A percentile compares a stretch with the other conserved stretches of the same genome.
phyloP scores from a whole-genome alignment of 2,329 filamentous ascomycete genomes.

The Cadophora sp. region DNA sequence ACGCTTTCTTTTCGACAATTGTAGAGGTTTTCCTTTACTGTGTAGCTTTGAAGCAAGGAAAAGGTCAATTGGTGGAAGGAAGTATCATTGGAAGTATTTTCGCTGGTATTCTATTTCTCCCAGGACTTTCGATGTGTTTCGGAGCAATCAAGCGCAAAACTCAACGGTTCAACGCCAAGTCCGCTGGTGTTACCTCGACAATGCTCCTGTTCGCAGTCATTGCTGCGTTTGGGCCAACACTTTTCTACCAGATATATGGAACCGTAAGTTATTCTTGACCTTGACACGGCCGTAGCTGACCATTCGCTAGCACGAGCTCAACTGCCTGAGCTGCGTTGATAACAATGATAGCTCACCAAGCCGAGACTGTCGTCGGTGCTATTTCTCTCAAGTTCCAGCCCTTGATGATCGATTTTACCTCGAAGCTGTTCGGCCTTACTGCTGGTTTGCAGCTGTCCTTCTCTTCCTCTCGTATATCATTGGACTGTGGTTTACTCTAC shows the following conservation, averaged over 20 bases:
- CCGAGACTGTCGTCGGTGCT: constrained; percentile 89
- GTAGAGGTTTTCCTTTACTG: constrained; percentile 99
- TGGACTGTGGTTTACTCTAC: constrained; percentile 91
- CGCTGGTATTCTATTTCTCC: constrained; percentile 92
- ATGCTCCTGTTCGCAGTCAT: constrained; percentile 98
- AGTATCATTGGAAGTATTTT: constrained; percentile 99
- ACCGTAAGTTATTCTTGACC: constrained; percentile 61
- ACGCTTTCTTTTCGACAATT: constrained; percentile 96
- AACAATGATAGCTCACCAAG: constrained; percentile 47
- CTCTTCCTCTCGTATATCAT: constrained; percentile 94
- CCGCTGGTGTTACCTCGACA: constrained; percentile 94
- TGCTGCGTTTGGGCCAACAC: constrained; percentile 90
- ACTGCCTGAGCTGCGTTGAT: constrained; percentile 73
- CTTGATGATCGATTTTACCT: constrained; percentile 88
- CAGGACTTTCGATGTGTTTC: constrained; percentile 97
- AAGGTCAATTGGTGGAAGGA: constrained; percentile 90
- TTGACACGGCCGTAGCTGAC: constrained; percentile 44
- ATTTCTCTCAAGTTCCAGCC: constrained; percentile 87
- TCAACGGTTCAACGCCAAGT: constrained; percentile 96
- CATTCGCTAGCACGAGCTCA: constrained; percentile 78
- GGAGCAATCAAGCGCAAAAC: constrained; percentile 98
- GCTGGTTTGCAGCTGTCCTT: constrained; percentile 83
- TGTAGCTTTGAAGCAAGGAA: constrained; percentile 89
- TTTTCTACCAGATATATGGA: constrained; percentile 99
- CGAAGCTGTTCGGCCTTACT: constrained; percentile 91